Base-by-base conservation (phyloP, 257 asterid species). In the Solanum sejunctum region DNA sequence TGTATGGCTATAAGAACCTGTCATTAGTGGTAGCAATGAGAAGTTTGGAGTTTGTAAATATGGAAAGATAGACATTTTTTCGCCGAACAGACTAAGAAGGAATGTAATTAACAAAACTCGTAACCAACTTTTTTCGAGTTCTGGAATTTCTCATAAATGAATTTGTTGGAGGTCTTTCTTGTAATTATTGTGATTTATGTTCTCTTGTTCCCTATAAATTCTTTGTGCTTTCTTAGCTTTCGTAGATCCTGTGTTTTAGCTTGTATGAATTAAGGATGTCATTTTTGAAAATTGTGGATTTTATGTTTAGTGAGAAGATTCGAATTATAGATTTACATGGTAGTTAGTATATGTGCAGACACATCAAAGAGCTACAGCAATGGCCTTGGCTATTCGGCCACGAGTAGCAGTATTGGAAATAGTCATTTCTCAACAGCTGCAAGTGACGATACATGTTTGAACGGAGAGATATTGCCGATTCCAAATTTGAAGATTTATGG, bases 361-460 rank as follows among this genome's bases (percentile, higher is more conserved):
- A 91, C 92, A 67, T 91, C 98, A 6, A 86, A 75, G 51, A 86
- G 83, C 86, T 60, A 66, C 87, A 90, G 89, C 86, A 86, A 57
- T 60, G 88, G 87, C 47, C 84, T 64, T 82, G 90, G 66, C 41
- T 70, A 63, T 67, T 88, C 91, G 26, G 88, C 41, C 10, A 81
- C 87, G 0, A 88, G 88, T 85, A 88, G 87, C 86, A 86, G 92
- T 49, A 85, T 87, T 2, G 88, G 85, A 75, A 86, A 71, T 47
- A 89, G 92, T 85, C 89, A 15, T 58, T 86, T 89, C 84, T 91
- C 93, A 15, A 82, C 85, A 3, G 88, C 87, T 71, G 61, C 86
- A 56, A 89, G 92, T 23, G 92, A 89, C 15, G 91, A 73, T 10
- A 67, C 87, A 23, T 20, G 17, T 45, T 60, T 86, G 32, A 80